Evolutionary conservation across 352 stramenopile genomes (phyloP).

Genomic region (Thalassiosira oceanica): DNA sequence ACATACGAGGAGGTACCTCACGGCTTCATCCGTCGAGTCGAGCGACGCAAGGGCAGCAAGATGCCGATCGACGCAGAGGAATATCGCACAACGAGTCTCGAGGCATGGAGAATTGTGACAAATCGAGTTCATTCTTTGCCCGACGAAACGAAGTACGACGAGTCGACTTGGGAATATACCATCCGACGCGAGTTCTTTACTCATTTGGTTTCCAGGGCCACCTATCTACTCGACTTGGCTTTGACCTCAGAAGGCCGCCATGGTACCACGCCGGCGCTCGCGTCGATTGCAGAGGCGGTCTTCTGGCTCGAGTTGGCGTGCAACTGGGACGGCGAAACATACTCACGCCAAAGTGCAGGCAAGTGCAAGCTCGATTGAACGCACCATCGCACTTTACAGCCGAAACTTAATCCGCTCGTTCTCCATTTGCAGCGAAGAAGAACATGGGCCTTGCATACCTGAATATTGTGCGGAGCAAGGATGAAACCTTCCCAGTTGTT

Average conservation of each 20-base stretch:
- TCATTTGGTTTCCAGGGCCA: conserved; percentile 75
- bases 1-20: conserved; percentile 75
- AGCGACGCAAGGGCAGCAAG: neutral
- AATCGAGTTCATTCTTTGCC: conserved; percentile 38
- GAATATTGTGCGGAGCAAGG: conserved; percentile 83
- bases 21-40: conserved; percentile 57
- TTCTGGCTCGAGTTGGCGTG: conserved; percentile 78
- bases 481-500: conserved; percentile 24
- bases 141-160: conserved; percentile 78
- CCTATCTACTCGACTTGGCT: conserved; percentile 86
- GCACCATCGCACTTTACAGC: too few species aligned
- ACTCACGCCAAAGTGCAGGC: conserved; percentile 25
- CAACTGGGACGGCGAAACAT: conserved; percentile 83
- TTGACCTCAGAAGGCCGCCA: conserved; percentile 74
- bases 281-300: conserved; percentile 79
- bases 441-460: conserved; percentile 92
- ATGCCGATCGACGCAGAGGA: conserved; percentile 56
- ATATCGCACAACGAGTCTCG: conserved; percentile 58
- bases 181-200: conserved; percentile 81
- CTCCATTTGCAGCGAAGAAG: too few species aligned
- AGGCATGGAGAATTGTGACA: conserved; percentile 44
- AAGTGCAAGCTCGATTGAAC: conserved; percentile 84
- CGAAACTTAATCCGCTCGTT: too few species aligned
- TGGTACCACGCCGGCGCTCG: neutral
- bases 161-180: conserved; percentile 91